Conservation (phyloP, 129 eudicot species). For the Dittrichia graveolens region DNA sequence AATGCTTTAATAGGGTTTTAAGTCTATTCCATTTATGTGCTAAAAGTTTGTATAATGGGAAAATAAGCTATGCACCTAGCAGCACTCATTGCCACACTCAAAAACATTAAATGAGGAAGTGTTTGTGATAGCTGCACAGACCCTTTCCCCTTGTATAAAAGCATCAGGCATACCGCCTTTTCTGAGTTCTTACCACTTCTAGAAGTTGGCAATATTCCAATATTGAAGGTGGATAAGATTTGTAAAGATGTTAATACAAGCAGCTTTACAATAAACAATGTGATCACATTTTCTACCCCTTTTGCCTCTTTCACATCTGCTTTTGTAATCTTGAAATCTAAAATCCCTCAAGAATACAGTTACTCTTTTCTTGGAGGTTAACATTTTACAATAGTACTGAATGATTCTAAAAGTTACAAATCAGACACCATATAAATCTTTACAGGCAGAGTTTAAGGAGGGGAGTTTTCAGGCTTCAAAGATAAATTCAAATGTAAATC, state of each 20-base stretch:
- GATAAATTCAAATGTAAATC: not conserved
- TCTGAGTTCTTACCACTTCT: slow-evolving; percentile 11
- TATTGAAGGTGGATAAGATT: not conserved
- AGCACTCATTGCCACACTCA: too few relatives aligned
- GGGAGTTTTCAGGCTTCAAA: not conserved
- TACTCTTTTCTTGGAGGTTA: not conserved
- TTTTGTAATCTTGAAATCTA: not conserved
- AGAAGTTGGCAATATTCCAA: not conserved
- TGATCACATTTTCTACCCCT: slow-evolving; percentile 1
- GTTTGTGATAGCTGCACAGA: too few relatives aligned
- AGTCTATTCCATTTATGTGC: too few relatives aligned
- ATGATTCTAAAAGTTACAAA: too few relatives aligned
- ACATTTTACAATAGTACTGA: not conserved
- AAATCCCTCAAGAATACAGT: not conserved
- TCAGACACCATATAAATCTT: too few relatives aligned
- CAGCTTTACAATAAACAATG: not conserved
- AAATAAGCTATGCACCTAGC: too few relatives aligned
- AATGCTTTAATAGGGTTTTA: too few relatives aligned
- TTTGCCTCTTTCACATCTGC: not conserved
- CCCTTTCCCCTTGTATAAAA: not conserved
- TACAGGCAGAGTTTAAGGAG: not conserved
- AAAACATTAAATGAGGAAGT: too few relatives aligned
- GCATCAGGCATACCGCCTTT: not conserved
- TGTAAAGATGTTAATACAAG: not conserved
- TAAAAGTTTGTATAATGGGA: too few relatives aligned